Conservation (phyloP, 345 rosid genomes). For the Rhodamnia rubescens region DNA sequence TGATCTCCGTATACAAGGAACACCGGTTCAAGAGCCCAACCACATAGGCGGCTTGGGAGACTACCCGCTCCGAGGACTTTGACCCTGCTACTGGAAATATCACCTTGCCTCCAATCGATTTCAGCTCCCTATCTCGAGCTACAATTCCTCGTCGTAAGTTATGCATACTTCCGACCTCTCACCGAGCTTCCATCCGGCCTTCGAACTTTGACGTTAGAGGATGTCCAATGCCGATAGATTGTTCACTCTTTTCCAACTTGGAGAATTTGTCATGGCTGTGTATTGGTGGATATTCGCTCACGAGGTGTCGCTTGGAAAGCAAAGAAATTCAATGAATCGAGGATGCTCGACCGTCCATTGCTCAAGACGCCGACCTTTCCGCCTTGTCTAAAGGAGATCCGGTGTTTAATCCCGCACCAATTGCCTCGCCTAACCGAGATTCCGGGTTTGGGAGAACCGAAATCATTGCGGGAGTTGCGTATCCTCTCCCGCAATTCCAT, state of each 20-base stretch:
- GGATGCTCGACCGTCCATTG: no score
- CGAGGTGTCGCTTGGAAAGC: no score
- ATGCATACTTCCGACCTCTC: neutral
- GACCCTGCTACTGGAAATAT: fast-evolving
- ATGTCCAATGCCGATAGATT: neutral
- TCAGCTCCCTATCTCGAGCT: neutral
- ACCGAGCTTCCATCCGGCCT: neutral
- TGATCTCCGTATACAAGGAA: no score
- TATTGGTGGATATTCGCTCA: fast-evolving
- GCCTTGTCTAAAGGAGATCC: no score
- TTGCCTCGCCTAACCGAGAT: no score
- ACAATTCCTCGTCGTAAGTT: no score
- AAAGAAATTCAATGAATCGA: no score
- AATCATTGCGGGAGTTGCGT: fast-evolving
- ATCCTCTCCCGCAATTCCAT: neutral
- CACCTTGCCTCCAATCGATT: neutral
- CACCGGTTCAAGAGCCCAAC: no score
- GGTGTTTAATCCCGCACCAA: no score
- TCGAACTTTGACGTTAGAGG: fast-evolving
- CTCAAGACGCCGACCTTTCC: no score
- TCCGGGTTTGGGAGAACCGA: neutral
- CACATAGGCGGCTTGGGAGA: neutral
- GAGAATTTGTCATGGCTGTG: fast-evolving
- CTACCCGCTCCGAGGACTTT: fast-evolving
- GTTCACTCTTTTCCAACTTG: neutral